A percentile compares a stretch with the other conserved stretches of the same genome.
phyloP scores from a whole-genome alignment of 23 red algal genomes.

The Gracilaria domingensis region DNA sequence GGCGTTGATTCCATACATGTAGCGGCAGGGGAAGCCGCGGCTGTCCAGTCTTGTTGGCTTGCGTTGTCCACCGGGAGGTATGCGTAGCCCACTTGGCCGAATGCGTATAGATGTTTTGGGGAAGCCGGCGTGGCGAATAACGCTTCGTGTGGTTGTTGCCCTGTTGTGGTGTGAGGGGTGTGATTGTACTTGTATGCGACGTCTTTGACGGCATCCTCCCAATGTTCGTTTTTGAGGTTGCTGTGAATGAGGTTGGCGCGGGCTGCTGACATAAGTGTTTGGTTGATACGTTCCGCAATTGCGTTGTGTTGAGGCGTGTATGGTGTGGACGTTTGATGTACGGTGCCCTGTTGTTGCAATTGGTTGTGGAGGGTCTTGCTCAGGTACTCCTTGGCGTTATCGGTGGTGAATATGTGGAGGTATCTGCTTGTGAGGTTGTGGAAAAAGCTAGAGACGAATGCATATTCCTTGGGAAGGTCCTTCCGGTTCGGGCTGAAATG shows the following conservation, averaged over 20 bases:
- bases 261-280: background rate
- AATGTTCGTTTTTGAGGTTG: background rate
- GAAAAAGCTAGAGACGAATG: background rate
- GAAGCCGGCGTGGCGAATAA: background rate
- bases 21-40: background rate
- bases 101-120: background rate
- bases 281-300: slow-evolving; percentile 21
- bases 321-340: background rate
- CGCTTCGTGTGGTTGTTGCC: background rate
- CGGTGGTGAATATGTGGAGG: background rate
- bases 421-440: background rate
- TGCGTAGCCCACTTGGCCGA: slow-evolving; percentile 24
- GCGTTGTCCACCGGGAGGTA: background rate
- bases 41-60: background rate
- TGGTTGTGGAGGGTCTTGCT: background rate
- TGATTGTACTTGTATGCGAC: slow-evolving; percentile 22
- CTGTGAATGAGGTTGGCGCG: background rate
- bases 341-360: background rate
- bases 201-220: slow-evolving; percentile 15
- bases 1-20: background rate
- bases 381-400: slow-evolving; percentile 18
- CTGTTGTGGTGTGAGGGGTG: background rate
- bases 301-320: slow-evolving; percentile 3
- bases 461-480: background rate
- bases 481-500: background rate